Evolutionary conservation across 176 grass and related monocot genomes (phyloP), one percentile per base, ranked within the genome.

Genomic region (Puya raimondii): DNA sequence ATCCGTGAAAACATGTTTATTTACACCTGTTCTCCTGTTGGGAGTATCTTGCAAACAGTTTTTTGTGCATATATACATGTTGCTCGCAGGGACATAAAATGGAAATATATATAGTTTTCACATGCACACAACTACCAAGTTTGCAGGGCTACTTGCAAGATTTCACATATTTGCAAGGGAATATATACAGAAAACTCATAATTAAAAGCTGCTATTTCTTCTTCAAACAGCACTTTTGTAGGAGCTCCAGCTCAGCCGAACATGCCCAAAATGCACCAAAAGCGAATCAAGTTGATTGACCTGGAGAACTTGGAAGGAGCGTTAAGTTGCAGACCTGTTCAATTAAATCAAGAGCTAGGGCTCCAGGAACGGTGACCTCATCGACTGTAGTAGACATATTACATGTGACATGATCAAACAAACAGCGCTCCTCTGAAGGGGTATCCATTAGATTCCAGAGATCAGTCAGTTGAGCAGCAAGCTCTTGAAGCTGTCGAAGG

Each of bases 391-490:
- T 68, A 50, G 82, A 92, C 23, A 90, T 74, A 80, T 83, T 78
- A 64, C 86, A 92, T 64, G 82, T 85, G 52, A 97, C 66, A 29
- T 92, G 93, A 69, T 74, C 71, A 78, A 92, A 92, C 69, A 81
- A 78, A 67, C 80, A 57, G 0, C 65, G 78, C 58, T 97, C 93
- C 73, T 90, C 89, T 52, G 23, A 65, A 50, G 82, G 68, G 15
- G 80, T 73, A 67, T 92, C 89, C 93, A 97, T 97, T 76, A 97
- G 74, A 84, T 90, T 90, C 93, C 93, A 92, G 69, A 97, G 86
- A 65, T 90, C 84, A 49, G 79, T 88, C 53, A 97, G 82, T 79
- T 88, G 88, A 75, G 76, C 72, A 51, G 88, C 82, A 80, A 97
- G 69, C 22, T 74, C 84, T 92, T 88, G 93, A 87, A 97, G 83